Percentiles rank a stretch among this genome's conserved stretches.
These are phyloP conservation scores for Saccharomyces hybrid DNA, from an alignment of 1,139 yeast species.

Conservation along the genomic window DNA sequence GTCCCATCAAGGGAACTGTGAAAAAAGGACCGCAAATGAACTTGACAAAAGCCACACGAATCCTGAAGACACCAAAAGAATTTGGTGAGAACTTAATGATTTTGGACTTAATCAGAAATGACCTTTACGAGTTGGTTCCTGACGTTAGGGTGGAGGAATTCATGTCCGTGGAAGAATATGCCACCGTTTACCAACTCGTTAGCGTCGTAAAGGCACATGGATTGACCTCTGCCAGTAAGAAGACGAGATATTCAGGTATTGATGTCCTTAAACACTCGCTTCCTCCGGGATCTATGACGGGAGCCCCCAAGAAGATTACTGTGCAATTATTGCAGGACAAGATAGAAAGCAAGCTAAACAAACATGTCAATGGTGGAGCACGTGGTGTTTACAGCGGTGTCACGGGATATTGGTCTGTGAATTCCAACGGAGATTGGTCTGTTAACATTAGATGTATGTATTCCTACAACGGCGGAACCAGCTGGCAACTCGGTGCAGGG, in stretches of 20 bases:
- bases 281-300: conserved; percentile 99
- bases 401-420: conserved; percentile 88
- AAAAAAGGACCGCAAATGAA: conserved; percentile 49
- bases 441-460: conserved; percentile 84
- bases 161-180: conserved; percentile 89
- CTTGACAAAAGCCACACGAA: conserved; percentile 51
- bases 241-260: conserved; percentile 50
- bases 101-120: conserved; percentile 91
- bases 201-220: conserved; percentile 74
- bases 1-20: conserved; percentile 97
- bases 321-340: conserved; percentile 65
- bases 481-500: conserved; percentile 95
- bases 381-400: conserved; percentile 94
- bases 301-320: conserved; percentile 93
- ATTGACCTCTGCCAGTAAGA: conserved; percentile 10
- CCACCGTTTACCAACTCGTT: conserved; percentile 84
- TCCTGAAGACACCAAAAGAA: conserved; percentile 82
- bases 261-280: conserved; percentile 72
- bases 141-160: conserved; percentile 66
- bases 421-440: conserved; percentile 91
- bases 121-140: conserved; percentile 62
- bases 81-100: conserved; percentile 96
- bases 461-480: conserved; percentile 40
- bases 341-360: conserved; percentile 33
- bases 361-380: conserved; percentile 36